Conservation (phyloP, 164 flowering plant species). For the Platanus orientalis region DNA sequence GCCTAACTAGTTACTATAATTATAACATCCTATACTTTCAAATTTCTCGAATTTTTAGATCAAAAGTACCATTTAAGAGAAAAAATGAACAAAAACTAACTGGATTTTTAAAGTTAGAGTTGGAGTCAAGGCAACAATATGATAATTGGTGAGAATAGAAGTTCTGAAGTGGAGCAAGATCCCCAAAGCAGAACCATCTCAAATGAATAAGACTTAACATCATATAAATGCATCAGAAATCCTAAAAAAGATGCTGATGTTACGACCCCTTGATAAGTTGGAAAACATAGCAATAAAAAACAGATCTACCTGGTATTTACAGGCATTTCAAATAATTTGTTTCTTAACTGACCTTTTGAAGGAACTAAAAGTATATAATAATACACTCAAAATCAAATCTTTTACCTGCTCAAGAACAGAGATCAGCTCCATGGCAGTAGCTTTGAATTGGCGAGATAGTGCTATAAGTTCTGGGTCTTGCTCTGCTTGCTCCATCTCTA, state of each 20-base stretch:
- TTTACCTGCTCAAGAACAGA: conserved; percentile 98
- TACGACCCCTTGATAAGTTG: too few relatives aligned
- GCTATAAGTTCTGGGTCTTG: conserved; percentile 86
- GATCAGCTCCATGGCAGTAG: conserved; percentile 93
- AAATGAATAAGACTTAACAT: not conserved
- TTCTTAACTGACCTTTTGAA: not conserved
- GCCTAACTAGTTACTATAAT: too few relatives aligned
- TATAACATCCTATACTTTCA: too few relatives aligned
- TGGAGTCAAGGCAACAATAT: not conserved
- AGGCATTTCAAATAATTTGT: not conserved
- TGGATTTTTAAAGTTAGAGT: not conserved
- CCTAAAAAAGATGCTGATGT: not conserved
- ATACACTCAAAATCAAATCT: conserved; percentile 6
- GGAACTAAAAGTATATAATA: not conserved
- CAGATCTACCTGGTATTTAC: too few relatives aligned
- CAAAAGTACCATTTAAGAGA: too few relatives aligned
- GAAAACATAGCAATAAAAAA: too few relatives aligned
- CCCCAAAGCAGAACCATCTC: not conserved
- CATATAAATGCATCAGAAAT: not conserved
- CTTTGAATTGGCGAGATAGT: conserved; percentile 86
- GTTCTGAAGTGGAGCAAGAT: not conserved
- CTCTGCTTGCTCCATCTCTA: conserved; percentile 94
- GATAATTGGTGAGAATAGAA: not conserved
- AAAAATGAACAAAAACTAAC: too few relatives aligned
- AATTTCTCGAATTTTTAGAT: too few relatives aligned